Percentiles rank a stretch among this genome's conserved stretches.
phyloP scores from a whole-genome alignment of 371 early-diverging fungal species.

The Actinomucor elegans region DNA sequence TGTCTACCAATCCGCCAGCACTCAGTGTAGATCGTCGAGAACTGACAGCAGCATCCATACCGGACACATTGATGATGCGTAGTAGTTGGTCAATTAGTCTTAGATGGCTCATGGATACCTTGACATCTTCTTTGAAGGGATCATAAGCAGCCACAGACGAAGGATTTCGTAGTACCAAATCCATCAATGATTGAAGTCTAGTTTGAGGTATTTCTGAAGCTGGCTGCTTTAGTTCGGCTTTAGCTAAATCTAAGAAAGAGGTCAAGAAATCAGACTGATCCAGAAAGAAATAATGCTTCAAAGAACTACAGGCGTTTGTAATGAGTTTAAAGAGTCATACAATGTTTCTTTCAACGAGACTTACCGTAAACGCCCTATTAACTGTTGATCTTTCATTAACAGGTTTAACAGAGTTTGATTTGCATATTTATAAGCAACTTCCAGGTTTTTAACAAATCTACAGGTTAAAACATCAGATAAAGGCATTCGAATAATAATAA shows the following conservation, averaged over 20 bases:
- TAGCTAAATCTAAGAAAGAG: constrained; percentile 90
- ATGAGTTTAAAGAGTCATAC: background rate
- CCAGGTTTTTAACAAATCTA: constrained; percentile 73
- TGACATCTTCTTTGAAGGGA: constrained; percentile 84
- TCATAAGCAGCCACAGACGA: constrained; percentile 80
- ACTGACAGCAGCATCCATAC: constrained; percentile 28
- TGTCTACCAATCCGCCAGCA: background rate
- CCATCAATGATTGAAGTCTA: constrained; percentile 82
- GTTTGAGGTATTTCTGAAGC: constrained; percentile 66
- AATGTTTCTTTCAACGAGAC: too few species aligned
- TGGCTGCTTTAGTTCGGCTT: constrained; percentile 69
- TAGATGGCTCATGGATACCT: constrained; percentile 63
- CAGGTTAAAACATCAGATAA: background rate
- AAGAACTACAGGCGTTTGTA: constrained; percentile 56
- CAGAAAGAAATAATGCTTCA: constrained; percentile 91
- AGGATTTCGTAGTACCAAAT: constrained; percentile 85
- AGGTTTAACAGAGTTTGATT: constrained; percentile 72
- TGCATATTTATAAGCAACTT: constrained; percentile 74
- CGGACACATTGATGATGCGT: constrained; percentile 58
- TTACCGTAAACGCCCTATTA: constrained; percentile 75
- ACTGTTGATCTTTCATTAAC: constrained; percentile 66
- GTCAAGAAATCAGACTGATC: constrained; percentile 93
- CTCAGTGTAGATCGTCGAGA: background rate
- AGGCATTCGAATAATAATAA: too few species aligned
- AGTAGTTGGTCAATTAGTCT: constrained; percentile 74